These are phyloP conservation scores for Tilletia setariae DNA, from an alignment of 1,284 basidiomycete genomes.

Conservation along the genomic window DNA sequence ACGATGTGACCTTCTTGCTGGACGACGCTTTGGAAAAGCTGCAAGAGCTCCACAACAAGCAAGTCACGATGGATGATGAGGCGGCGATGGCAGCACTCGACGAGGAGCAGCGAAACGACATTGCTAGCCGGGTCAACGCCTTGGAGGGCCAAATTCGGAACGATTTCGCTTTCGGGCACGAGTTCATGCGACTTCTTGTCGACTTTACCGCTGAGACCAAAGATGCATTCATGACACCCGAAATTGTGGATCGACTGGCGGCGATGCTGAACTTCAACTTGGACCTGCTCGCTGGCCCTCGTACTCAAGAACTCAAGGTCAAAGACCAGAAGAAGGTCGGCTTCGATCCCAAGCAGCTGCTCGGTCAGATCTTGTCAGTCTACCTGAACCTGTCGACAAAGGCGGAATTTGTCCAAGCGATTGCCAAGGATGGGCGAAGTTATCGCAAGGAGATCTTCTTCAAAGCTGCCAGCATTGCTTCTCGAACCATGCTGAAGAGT, in stretches of 20 bases:
- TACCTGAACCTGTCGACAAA: conserved; percentile 75
- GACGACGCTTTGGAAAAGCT: conserved; percentile 91
- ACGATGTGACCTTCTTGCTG: conserved; percentile 96
- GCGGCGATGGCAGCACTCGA: conserved; percentile 4
- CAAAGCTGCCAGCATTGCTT: conserved; percentile 70
- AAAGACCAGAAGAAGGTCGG: conserved; percentile 82
- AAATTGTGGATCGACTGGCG: conserved; percentile 91
- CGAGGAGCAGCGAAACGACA: conserved; percentile 65
- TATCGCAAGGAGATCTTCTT: conserved; percentile 83
- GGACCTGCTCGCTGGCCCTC: conserved; percentile 80
- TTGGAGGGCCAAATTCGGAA: conserved; percentile 79
- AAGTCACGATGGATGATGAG: conserved; percentile 80
- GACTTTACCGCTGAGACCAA: conserved; percentile 88
- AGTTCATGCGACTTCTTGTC: conserved; percentile 82
- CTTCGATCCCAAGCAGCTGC: conserved; percentile 78
- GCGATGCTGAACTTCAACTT: conserved; percentile 97
- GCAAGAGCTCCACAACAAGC: conserved; percentile 79
- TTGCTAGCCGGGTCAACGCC: conserved; percentile 71
- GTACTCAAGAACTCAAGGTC: conserved; percentile 74
- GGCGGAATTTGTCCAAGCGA: conserved; percentile 78
- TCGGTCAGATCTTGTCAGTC: conserved; percentile 84
- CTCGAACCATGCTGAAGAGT: conserved; percentile 70
- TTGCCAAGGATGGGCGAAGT: conserved; percentile 87
- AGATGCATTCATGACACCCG: conserved; percentile 88
- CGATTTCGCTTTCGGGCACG: conserved; percentile 80